Percentiles rank a stretch among this genome's conserved stretches.
Evolutionary conservation across 148 eudicot genomes (phyloP).

Genomic region (Spergularia bocconei): DNA sequence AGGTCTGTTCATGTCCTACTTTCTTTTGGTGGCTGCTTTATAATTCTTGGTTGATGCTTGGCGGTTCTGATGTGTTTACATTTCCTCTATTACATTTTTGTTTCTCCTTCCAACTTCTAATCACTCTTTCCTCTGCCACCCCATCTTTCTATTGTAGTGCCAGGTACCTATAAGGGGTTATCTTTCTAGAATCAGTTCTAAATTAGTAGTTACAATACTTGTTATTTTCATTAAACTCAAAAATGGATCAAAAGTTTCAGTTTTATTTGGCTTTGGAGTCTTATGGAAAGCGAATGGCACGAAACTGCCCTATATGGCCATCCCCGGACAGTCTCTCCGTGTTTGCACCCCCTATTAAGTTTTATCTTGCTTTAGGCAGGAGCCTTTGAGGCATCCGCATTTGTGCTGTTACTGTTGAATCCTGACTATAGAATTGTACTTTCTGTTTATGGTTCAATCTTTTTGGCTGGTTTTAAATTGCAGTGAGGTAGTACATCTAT

Average conservation of each 20-base stretch:
- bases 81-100: background rate
- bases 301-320: too few species aligned
- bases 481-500: slow-evolving; percentile 1
- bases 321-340: too few species aligned
- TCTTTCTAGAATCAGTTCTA: background rate
- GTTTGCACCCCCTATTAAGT: too few species aligned
- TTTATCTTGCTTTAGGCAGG: too few species aligned
- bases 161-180: background rate
- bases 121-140: background rate
- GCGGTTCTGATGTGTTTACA: background rate
- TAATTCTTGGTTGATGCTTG: slow-evolving; percentile 9
- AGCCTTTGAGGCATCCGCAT: too few species aligned
- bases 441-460: background rate
- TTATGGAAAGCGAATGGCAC: too few species aligned
- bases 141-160: background rate
- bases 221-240: too few species aligned
- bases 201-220: background rate
- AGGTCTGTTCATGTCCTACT: slow-evolving; percentile 41
- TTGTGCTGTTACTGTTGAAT: too few species aligned
- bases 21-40: background rate
- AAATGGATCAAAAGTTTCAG: too few species aligned
- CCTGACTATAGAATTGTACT: background rate
- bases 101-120: background rate
- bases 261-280: too few species aligned
- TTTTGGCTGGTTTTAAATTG: background rate